Conservation (phyloP, 2,329 filamentous ascomycete species). For the Scedosporium aurantiacum region DNA sequence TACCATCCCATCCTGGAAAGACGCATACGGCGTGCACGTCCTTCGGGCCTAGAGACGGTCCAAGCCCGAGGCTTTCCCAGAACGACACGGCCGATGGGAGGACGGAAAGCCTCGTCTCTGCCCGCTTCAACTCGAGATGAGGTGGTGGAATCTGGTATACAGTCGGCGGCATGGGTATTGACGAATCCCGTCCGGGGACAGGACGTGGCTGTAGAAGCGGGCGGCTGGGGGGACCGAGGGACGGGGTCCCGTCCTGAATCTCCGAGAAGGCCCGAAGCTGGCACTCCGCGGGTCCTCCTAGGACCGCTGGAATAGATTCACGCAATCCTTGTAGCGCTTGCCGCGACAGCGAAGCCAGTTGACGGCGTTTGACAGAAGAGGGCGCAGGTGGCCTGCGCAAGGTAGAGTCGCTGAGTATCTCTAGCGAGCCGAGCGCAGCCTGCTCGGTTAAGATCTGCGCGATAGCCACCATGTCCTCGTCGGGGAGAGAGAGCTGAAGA, state of each 20-base stretch:
- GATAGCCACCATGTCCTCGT: slow-evolving; percentile 53
- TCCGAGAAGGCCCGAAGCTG: slow-evolving; percentile 39
- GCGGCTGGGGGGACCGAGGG: slow-evolving; percentile 27
- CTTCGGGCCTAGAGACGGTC: slow-evolving; percentile 60
- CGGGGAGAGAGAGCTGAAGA: slow-evolving; percentile 33
- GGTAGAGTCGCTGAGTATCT: slow-evolving; percentile 17
- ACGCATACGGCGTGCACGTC: slow-evolving; percentile 61
- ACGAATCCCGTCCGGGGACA: slow-evolving; percentile 27
- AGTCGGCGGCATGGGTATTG: slow-evolving; percentile 32
- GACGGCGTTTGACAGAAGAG: slow-evolving; percentile 9
- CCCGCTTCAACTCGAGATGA: slow-evolving; percentile 60
- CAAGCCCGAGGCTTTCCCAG: slow-evolving; percentile 71
- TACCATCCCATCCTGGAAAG: slow-evolving; percentile 53
- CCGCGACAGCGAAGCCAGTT: slow-evolving; percentile 31
- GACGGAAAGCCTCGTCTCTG: slow-evolving; percentile 59
- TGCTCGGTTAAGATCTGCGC: slow-evolving; percentile 66
- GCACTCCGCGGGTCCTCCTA: slow-evolving; percentile 29
- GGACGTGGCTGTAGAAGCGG: slow-evolving; percentile 37
- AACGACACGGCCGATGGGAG: slow-evolving; percentile 65
- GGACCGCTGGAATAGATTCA: slow-evolving; percentile 29
- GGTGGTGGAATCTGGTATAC: slow-evolving; percentile 56
- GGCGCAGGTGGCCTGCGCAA: not conserved
- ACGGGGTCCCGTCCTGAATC: slow-evolving; percentile 40
- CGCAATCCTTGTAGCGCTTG: slow-evolving; percentile 38
- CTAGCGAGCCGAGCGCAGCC: slow-evolving; percentile 41